phyloP scores from a whole-genome alignment of 2,329 filamentous ascomycete genomes.

The Tolypocladium tropicale region DNA sequence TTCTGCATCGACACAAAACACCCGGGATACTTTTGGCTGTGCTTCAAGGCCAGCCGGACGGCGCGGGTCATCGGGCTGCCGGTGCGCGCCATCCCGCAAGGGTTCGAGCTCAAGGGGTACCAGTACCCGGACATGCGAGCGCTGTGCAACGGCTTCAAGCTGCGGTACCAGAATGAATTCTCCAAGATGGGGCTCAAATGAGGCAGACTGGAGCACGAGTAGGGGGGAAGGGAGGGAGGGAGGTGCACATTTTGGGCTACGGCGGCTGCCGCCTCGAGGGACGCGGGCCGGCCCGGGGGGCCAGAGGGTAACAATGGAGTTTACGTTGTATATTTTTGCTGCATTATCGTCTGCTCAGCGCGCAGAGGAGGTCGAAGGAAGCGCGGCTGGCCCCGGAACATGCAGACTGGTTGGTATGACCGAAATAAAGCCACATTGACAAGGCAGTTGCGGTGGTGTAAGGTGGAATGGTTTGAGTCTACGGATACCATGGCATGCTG shows the following conservation, averaged over 20 bases:
- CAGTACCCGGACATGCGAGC: slow-evolving; percentile 92
- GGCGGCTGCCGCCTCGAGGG: not conserved
- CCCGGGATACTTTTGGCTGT: slow-evolving; percentile 89
- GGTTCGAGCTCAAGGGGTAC: slow-evolving; percentile 81
- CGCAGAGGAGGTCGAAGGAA: not conserved
- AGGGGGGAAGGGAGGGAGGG: not conserved
- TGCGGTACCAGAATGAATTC: slow-evolving; percentile 59
- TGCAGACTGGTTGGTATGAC: not conserved
- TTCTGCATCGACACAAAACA: slow-evolving; percentile 92
- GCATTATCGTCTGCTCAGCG: not conserved
- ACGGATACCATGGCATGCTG: no score
- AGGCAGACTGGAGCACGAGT: not conserved
- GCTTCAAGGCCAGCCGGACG: slow-evolving; percentile 82
- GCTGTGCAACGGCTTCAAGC: slow-evolving; percentile 94
- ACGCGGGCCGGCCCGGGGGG: not conserved
- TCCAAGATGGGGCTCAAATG: slow-evolving; percentile 43
- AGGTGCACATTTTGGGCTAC: no score
- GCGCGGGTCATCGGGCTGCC: slow-evolving; percentile 68
- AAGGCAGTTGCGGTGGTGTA: not conserved
- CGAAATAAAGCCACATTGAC: not conserved
- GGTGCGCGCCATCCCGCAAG: slow-evolving; percentile 86
- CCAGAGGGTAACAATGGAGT: not conserved
- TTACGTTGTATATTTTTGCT: not conserved
- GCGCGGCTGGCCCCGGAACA: not conserved
- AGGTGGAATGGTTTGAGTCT: no score